A percentile compares a stretch with the other conserved stretches of the same genome.
Evolutionary conservation across 2,329 filamentous ascomycete species (phyloP).

Genomic region (Trichoderma simmonsii): DNA sequence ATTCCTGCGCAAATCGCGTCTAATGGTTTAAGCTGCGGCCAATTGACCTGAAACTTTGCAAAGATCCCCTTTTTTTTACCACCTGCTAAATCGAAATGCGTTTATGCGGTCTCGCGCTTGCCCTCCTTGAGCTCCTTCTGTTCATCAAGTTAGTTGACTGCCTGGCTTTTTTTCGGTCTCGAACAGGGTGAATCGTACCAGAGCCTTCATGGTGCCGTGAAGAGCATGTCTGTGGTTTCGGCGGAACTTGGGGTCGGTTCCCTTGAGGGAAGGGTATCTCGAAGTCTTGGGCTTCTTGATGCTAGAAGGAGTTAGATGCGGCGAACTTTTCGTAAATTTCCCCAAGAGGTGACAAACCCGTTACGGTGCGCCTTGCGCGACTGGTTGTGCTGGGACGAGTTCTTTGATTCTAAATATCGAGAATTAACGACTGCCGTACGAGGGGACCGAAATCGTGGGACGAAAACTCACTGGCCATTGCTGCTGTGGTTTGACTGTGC

Average conservation of each 20-base stretch:
- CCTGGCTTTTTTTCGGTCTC: not conserved
- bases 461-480: conserved; percentile 13
- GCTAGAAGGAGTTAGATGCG: conserved; percentile 48
- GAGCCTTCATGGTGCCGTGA: conserved; percentile 95
- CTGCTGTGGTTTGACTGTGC: conserved; percentile 5
- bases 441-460: not conserved
- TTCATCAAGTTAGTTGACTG: conserved; percentile 34
- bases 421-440: not conserved
- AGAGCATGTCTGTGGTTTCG: conserved; percentile 99
- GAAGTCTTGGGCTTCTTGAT: conserved; percentile 99
- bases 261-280: conserved; percentile 97
- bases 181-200: conserved; percentile 62
- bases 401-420: conserved; percentile 82
- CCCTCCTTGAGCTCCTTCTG: conserved; percentile 98
- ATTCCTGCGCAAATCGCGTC: conserved; percentile 16
- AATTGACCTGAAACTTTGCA: conserved; percentile 2
- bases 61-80: not conserved
- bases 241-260: conserved; percentile 99
- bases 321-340: not conserved
- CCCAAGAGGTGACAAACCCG: conserved; percentile 64
- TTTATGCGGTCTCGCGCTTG: conserved; percentile 81
- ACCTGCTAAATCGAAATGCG: not conserved
- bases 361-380: conserved; percentile 98
- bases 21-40: conserved; percentile 10
- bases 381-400: conserved; percentile 99